phyloP scores from a whole-genome alignment of 2,329 filamentous ascomycete genomes.

The Phymatotrichopsis omnivora region DNA sequence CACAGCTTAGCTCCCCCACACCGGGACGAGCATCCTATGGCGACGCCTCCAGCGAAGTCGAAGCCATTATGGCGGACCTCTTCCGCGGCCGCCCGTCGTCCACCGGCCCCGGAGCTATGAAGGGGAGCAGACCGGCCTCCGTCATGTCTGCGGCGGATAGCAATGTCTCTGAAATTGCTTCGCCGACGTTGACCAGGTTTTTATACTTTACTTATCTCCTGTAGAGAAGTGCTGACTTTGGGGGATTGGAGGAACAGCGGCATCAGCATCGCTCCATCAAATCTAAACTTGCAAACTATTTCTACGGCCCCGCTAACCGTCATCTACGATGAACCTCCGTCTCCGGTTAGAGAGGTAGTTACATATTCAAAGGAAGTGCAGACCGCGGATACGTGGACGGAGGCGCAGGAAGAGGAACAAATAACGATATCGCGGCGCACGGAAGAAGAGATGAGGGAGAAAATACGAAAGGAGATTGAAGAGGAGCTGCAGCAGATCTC shows the following conservation, averaged over 20 bases:
- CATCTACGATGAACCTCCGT: constrained; percentile 69
- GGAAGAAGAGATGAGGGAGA: constrained; percentile 80
- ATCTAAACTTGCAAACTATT: constrained; percentile 49
- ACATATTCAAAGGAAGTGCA: constrained; percentile 97
- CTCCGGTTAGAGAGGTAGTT: constrained; percentile 70
- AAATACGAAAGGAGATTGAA: constrained; percentile 79
- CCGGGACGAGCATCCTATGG: constrained; percentile 36
- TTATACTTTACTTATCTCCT: not conserved
- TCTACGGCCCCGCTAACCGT: constrained; percentile 64
- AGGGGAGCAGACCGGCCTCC: constrained; percentile 73
- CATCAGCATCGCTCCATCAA: too few species aligned
- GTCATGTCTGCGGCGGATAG: constrained; percentile 76
- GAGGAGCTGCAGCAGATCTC: constrained; percentile 64
- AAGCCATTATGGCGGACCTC: constrained; percentile 73
- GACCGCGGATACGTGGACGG: constrained; percentile 67
- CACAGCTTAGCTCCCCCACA: constrained; percentile 16
- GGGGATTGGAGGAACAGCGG: too few species aligned
- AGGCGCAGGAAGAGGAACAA: constrained; percentile 52
- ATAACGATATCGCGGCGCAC: constrained; percentile 45
- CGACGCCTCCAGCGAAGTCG: constrained; percentile 66
- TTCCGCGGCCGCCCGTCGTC: constrained; percentile 66
- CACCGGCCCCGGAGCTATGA: constrained; percentile 51
- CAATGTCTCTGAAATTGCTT: constrained; percentile 54
- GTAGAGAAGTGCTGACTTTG: constrained; percentile 17
- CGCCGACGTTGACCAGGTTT: constrained; percentile 37